phyloP scores from a whole-genome alignment of 306 rosid genomes.

The Parietaria judaica region DNA sequence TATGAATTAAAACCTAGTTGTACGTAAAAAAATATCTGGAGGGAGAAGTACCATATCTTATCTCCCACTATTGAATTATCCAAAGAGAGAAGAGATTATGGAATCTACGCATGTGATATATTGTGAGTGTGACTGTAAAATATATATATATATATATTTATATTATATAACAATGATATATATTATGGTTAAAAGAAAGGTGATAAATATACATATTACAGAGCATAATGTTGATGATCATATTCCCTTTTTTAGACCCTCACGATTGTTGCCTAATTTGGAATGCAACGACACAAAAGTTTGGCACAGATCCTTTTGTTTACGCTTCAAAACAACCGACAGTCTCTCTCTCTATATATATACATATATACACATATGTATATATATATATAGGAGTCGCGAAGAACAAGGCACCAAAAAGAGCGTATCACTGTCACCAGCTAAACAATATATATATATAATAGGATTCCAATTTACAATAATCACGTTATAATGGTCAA shows the following conservation, averaged over 20 bases:
- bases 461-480: slow-evolving; percentile 16
- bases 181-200: not conserved
- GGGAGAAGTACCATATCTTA: not conserved
- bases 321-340: slow-evolving; percentile 44
- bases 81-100: not conserved
- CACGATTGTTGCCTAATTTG: slow-evolving; percentile 33
- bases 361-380: not conserved
- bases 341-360: slow-evolving; percentile 16
- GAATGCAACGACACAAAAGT: slow-evolving; percentile 42
- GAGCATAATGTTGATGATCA: slow-evolving; percentile 16
- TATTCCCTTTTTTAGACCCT: slow-evolving; percentile 34
- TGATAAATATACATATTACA: not conserved
- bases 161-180: not conserved
- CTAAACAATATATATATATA: not conserved
- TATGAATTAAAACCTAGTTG: not conserved
- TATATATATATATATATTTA: not conserved
- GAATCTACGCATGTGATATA: not conserved
- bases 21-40: not conserved
- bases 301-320: slow-evolving; percentile 30
- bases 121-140: not conserved
- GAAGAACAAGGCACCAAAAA: not conserved
- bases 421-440: not conserved
- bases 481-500: slow-evolving; percentile 16
- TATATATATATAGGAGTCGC: not conserved
- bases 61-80: no score